Evolutionary conservation across 176 grass and related monocot genomes (phyloP).

Genomic region (Paspalum notatum): DNA sequence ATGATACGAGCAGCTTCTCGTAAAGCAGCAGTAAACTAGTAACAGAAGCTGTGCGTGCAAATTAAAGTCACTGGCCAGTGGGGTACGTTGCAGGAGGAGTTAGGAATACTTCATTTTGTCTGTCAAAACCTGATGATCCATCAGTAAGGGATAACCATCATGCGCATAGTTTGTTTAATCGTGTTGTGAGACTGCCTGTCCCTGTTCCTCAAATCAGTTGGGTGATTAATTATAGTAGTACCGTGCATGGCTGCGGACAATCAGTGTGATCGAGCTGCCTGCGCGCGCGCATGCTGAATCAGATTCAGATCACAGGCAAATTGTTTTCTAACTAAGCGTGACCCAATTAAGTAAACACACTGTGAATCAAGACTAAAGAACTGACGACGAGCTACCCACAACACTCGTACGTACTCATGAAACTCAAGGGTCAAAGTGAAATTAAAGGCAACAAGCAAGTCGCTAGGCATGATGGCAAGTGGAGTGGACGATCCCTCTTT

Average conservation of each 20-base stretch:
- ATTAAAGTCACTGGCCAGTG: no score
- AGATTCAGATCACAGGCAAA: no score
- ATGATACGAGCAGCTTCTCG: not conserved
- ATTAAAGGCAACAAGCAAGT: constrained; percentile 6
- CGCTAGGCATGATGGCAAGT: constrained; percentile 39
- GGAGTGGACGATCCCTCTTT: constrained; percentile 42
- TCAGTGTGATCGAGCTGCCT: not conserved
- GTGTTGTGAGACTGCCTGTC: not conserved
- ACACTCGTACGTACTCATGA: not conserved
- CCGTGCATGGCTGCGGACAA: not conserved
- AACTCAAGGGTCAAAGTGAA: constrained; percentile 9
- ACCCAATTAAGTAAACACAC: not conserved
- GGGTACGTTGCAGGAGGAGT: not conserved
- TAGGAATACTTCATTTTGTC: not conserved
- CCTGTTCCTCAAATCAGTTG: not conserved
- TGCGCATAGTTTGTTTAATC: not conserved
- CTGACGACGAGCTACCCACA: not conserved
- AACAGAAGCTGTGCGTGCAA: not conserved
- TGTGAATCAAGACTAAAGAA: not conserved
- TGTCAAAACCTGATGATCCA: not conserved
- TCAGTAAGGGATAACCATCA: not conserved
- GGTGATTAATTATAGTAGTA: no score
- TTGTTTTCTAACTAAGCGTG: no score
- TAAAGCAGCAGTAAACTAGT: not conserved
- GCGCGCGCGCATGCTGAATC: no score